A percentile compares a stretch with the other conserved stretches of the same genome.
Evolutionary conservation across 495 filamentous ascomycete genomes (phyloP).

Genomic region (Podospora conica): DNA sequence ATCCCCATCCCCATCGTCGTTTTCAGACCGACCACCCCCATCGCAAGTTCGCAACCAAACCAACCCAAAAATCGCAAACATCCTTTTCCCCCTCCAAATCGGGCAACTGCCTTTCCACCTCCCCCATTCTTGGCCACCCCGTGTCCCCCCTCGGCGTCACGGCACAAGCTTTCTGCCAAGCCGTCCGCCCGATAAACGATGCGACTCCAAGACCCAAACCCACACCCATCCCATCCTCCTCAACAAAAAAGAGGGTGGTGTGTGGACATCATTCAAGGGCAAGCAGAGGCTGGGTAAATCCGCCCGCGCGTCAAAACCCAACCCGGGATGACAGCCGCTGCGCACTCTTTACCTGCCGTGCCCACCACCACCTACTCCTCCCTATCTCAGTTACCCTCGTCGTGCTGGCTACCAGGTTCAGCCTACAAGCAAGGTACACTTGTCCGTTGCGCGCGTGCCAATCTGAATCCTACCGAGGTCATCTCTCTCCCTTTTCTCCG

Average conservation of each 20-base stretch:
- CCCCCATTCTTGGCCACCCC: not conserved
- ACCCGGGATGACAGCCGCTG: too few relatives aligned
- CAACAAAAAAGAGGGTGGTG: not conserved
- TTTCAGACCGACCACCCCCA: not conserved
- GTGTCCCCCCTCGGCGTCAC: not conserved
- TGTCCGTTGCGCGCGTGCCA: too few relatives aligned
- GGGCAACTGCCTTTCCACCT: not conserved
- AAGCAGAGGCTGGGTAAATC: not conserved
- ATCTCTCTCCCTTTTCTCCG: not conserved
- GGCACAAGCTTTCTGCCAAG: not conserved
- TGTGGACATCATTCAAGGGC: too few relatives aligned
- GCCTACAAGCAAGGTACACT: not conserved
- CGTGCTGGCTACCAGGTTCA: not conserved
- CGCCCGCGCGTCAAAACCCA: not conserved
- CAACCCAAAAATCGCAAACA: not conserved
- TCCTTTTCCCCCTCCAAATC: not conserved
- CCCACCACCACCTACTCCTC: not conserved
- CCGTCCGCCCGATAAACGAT: not conserved
- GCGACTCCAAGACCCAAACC: not conserved
- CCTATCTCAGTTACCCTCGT: not conserved
- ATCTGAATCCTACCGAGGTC: not conserved
- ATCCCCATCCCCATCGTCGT: not conserved
- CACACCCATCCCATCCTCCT: not conserved
- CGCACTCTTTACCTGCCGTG: not conserved
- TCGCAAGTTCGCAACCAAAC: not conserved